A percentile compares a stretch with the other conserved stretches of the same genome.
These are phyloP conservation scores for Nasturtium officinale DNA, from an alignment of 345 rosid species.

Conservation along the genomic window DNA sequence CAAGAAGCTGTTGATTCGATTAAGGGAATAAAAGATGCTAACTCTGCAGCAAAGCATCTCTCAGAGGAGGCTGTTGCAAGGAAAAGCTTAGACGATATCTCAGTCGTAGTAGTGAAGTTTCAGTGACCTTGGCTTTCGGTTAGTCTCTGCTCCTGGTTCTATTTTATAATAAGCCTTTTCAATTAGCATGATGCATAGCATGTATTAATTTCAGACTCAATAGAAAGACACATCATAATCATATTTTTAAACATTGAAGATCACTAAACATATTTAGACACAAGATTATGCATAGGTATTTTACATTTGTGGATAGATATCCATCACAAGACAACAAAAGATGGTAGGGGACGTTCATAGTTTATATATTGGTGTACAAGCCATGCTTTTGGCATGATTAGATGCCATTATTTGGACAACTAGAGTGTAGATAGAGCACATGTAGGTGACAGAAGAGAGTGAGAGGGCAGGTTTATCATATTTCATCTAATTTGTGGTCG, in stretches of 20 bases:
- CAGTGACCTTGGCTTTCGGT: conserved; percentile 43
- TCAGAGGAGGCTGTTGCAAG: conserved; percentile 78
- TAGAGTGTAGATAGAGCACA: conserved; percentile 28
- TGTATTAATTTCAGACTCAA: neutral
- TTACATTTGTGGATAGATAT: conserved; percentile 17
- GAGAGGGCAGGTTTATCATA: conserved; percentile 48
- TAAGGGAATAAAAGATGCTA: conserved; percentile 70
- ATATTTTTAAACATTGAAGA: conserved; percentile 15
- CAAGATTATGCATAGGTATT: conserved; percentile 10
- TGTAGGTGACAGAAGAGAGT: conserved; percentile 84
- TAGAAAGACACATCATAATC: neutral
- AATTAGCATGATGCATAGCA: neutral
- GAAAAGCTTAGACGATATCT: conserved; percentile 84
- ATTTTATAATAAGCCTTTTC: neutral
- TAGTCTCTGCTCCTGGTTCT: conserved; percentile 33
- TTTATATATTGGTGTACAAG: conserved; percentile 15
- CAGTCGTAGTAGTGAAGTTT: conserved; percentile 79
- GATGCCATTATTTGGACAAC: conserved; percentile 30
- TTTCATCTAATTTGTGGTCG: conserved; percentile 49
- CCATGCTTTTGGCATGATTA: conserved; percentile 14
- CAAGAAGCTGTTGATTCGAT: conserved; percentile 80
- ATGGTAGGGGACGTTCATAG: conserved; percentile 6
- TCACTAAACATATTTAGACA: conserved; percentile 15
- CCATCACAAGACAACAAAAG: conserved; percentile 22
- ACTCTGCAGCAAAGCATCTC: conserved; percentile 80